These are phyloP conservation scores for Monosporascus sp. DNA, from an alignment of 2,329 filamentous ascomycete genomes.

Conservation along the genomic window DNA sequence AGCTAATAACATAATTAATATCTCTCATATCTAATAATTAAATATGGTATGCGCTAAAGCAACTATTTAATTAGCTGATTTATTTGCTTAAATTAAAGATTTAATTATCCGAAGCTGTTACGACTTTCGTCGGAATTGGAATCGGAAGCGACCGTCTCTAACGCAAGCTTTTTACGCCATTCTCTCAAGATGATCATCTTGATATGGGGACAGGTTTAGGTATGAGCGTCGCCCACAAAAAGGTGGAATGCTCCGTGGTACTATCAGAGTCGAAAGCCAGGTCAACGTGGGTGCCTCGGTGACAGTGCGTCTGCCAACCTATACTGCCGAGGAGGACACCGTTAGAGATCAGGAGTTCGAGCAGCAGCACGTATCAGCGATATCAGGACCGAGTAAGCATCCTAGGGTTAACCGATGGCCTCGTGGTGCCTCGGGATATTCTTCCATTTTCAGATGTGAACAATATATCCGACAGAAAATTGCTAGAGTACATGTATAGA, in stretches of 20 bases:
- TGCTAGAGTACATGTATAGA: conserved; percentile 23
- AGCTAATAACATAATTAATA: too few species aligned
- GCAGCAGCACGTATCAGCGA: conserved; percentile 5
- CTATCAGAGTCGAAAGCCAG: conserved; percentile 13
- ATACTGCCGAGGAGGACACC: conserved; percentile 2
- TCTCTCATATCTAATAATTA: too few species aligned
- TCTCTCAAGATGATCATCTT: conserved; percentile 57
- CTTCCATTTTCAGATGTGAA: neutral
- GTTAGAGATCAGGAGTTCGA: conserved; percentile 21
- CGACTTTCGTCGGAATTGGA: too few species aligned
- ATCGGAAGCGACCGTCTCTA: too few species aligned
- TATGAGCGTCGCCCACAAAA: conserved; percentile 56
- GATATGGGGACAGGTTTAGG: conserved; percentile 59
- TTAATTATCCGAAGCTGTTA: too few species aligned
- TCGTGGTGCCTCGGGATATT: neutral
- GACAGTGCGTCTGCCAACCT: conserved; percentile 23
- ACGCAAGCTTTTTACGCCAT: conserved; percentile 50
- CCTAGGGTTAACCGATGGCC: conserved; percentile 9
- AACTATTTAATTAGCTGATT: too few species aligned
- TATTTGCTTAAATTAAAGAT: too few species aligned
- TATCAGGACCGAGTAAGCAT: conserved; percentile 21
- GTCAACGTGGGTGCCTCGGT: conserved; percentile 26
- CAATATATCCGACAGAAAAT: conserved; percentile 6
- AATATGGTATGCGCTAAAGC: too few species aligned
- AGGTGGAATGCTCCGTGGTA: conserved; percentile 30